phyloP scores from a whole-genome alignment of 2,329 filamentous ascomycete species.

The Bipolaris zeicola region DNA sequence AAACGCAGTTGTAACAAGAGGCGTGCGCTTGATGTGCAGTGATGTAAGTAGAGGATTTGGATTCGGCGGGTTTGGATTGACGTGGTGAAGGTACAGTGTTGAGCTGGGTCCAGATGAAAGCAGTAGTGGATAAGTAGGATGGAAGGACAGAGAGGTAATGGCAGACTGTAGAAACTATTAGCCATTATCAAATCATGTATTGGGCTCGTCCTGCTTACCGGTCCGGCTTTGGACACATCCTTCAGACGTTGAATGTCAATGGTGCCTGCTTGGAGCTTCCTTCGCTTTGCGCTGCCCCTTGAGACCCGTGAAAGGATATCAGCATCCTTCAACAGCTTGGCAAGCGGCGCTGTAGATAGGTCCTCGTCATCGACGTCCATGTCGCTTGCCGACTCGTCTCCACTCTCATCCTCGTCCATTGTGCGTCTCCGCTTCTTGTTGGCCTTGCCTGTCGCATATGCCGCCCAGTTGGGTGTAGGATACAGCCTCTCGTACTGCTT shows the following conservation, averaged over 20 bases:
- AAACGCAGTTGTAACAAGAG: conserved; percentile 85
- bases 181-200: conserved; percentile 17
- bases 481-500: conserved; percentile 73
- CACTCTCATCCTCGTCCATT: conserved; percentile 48
- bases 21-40: conserved; percentile 81
- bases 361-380: conserved; percentile 55
- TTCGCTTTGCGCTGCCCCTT: conserved; percentile 60
- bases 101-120: conserved; percentile 87
- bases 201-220: conserved; percentile 52
- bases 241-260: conserved; percentile 89
- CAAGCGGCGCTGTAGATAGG: conserved; percentile 75
- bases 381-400: conserved; percentile 61
- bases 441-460: conserved; percentile 50
- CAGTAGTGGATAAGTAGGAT: conserved; percentile 84
- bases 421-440: conserved; percentile 56
- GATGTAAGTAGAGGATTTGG: conserved; percentile 91
- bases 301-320: conserved; percentile 64
- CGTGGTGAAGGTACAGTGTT: conserved; percentile 86
- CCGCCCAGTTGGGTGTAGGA: conserved; percentile 66
- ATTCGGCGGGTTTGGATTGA: conserved; percentile 74
- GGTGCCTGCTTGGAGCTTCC: conserved; percentile 81
- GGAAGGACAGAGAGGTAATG: conserved; percentile 84
- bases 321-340: conserved; percentile 77
- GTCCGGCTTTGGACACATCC: conserved; percentile 80
- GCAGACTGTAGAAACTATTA: conserved; percentile 58